These are phyloP conservation scores for Aspergillus oerlinghausenensis DNA, from an alignment of 2,329 filamentous ascomycete species.

Conservation along the genomic window DNA sequence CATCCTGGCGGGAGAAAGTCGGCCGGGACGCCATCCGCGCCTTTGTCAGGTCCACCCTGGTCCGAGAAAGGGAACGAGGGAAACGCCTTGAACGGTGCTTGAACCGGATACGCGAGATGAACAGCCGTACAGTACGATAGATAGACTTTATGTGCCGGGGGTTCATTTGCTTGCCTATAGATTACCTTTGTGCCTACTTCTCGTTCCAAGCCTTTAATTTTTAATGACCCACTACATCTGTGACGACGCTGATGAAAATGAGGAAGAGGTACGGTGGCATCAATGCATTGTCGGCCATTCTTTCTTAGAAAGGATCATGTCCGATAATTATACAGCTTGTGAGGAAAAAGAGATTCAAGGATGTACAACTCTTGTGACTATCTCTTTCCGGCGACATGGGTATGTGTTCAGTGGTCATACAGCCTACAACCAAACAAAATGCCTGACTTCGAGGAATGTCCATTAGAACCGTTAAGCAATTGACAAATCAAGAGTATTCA, in stretches of 20 bases:
- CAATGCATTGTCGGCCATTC: neutral
- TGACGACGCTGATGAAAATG: constrained; percentile 1
- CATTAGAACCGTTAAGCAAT: neutral
- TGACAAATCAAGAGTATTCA: neutral
- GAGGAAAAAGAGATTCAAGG: neutral
- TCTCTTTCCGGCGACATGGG: neutral
- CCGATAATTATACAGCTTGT: neutral
- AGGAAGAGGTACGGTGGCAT: neutral
- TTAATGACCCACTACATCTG: neutral
- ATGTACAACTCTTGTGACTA: neutral
- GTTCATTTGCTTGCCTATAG: constrained; percentile 5
- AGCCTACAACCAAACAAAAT: neutral
- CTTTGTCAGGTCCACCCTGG: constrained; percentile 71
- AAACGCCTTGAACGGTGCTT: constrained; percentile 77
- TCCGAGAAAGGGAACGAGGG: constrained; percentile 72
- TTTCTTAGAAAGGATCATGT: neutral
- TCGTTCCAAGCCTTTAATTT: constrained; percentile 5
- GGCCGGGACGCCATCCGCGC: constrained; percentile 70
- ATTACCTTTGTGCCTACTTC: neutral
- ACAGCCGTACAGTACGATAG: constrained; percentile 15
- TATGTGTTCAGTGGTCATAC: neutral
- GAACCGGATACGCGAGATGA: constrained; percentile 50
- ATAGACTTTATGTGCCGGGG: constrained; percentile 3
- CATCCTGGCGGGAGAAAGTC: constrained; percentile 77
- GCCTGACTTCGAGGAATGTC: neutral